A percentile compares a stretch with the other conserved stretches of the same genome.
Evolutionary conservation across 192 early-diverging fungal species (phyloP).

Genomic region (Entrophospora sp.): DNA sequence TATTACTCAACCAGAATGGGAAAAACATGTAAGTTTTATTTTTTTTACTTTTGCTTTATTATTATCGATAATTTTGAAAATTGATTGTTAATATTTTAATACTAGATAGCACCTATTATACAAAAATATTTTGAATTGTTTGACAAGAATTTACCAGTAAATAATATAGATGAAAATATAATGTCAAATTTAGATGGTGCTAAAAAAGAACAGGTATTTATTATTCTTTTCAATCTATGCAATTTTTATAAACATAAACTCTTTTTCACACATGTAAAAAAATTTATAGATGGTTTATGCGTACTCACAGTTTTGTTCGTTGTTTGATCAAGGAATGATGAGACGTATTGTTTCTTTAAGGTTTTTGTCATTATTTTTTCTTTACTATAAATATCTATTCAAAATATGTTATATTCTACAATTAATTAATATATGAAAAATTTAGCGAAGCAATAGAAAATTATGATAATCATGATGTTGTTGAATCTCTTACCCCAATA

Average conservation of each 20-base stretch:
- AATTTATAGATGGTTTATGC: slow-evolving; percentile 49
- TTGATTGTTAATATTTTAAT: not conserved
- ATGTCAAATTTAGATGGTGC: slow-evolving; percentile 33
- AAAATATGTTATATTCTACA: too few relatives aligned
- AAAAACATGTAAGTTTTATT: slow-evolving; percentile 27
- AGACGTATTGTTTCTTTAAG: slow-evolving; percentile 42
- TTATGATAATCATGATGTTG: too few relatives aligned
- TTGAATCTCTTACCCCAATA: too few relatives aligned
- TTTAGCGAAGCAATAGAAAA: too few relatives aligned
- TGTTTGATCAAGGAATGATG: slow-evolving; percentile 47
- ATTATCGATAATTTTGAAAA: not conserved
- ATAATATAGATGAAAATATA: slow-evolving; percentile 16
- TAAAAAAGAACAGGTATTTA: slow-evolving; percentile 38
- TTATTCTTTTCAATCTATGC: not conserved
- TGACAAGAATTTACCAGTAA: slow-evolving; percentile 26
- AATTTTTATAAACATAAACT: too few relatives aligned
- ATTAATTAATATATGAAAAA: too few relatives aligned
- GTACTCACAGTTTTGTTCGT: slow-evolving; percentile 42
- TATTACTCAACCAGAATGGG: slow-evolving; percentile 28
- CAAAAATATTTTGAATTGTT: slow-evolving; percentile 55
- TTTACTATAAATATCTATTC: too few relatives aligned
- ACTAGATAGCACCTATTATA: slow-evolving; percentile 43
- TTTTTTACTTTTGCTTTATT: not conserved
- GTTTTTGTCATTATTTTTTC: too few relatives aligned
- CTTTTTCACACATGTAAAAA: not conserved